Percentiles rank a stretch among this genome's conserved stretches.
Evolutionary conservation across 805 yeast species (phyloP).

Genomic region (Crinitomyces ghanaensis): DNA sequence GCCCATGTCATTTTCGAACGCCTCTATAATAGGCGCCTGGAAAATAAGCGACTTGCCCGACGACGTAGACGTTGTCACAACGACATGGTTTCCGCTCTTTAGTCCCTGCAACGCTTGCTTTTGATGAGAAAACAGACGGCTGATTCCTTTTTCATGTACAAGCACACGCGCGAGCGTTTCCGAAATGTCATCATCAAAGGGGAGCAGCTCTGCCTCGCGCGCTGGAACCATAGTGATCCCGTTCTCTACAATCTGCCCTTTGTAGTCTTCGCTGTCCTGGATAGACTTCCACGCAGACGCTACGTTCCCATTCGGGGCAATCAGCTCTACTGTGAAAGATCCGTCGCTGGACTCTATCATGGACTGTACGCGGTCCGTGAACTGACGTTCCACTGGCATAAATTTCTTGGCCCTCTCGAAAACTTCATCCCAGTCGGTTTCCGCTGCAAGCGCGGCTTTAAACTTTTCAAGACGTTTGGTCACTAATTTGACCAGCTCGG

Average conservation of each 20-base stretch:
- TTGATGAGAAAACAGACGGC: constrained; percentile 68
- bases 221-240: constrained; percentile 35
- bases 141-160: constrained; percentile 33
- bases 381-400: constrained; percentile 40
- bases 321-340: constrained; percentile 20
- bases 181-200: constrained; percentile 32
- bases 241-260: constrained; percentile 48
- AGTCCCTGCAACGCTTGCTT: constrained; percentile 59
- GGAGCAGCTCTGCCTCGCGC: constrained; percentile 30
- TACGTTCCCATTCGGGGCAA: constrained; percentile 23
- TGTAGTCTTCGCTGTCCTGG: constrained; percentile 38
- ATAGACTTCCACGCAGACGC: constrained; percentile 40
- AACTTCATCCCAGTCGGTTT: constrained; percentile 32
- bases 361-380: constrained; percentile 51
- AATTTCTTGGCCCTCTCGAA: constrained; percentile 29
- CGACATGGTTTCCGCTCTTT: constrained; percentile 47
- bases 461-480: constrained; percentile 46
- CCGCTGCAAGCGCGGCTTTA: constrained; percentile 25
- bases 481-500: constrained; percentile 51
- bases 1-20: constrained; percentile 14
- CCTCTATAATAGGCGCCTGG: constrained; percentile 69
- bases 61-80: constrained; percentile 89
- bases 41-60: constrained; percentile 92
- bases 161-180: constrained; percentile 44
- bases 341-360: too few species aligned